phyloP scores from a whole-genome alignment of 305 asterid species.

The Fraxinus albicans region DNA sequence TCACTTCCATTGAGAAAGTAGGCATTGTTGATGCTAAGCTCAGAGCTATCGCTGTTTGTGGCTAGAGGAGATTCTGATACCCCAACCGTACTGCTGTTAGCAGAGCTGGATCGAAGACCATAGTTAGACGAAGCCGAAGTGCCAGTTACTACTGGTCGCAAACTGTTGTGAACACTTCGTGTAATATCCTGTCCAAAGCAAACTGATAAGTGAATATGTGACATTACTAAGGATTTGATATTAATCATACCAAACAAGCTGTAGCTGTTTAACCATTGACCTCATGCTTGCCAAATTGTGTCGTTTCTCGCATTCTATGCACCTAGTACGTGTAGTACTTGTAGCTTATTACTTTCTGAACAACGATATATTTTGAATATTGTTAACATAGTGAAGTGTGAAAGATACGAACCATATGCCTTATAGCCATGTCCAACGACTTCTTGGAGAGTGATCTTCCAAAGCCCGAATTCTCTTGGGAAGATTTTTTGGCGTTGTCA shows the following conservation, averaged over 20 bases:
- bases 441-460: conserved; percentile 80
- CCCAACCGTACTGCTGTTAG: conserved; percentile 18
- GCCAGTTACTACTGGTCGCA: conserved; percentile 27
- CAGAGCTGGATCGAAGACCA: conserved; percentile 26
- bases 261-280: not conserved
- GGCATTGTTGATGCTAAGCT: conserved; percentile 35
- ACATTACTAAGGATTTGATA: not conserved
- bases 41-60: conserved; percentile 47
- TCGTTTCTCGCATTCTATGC: not conserved
- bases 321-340: not conserved
- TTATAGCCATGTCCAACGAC: conserved; percentile 86
- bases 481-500: conserved; percentile 30
- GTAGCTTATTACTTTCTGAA: not conserved
- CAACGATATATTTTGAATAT: not conserved
- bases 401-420: conserved; percentile 69
- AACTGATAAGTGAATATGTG: not conserved
- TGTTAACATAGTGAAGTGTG: not conserved
- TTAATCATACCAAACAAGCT: not conserved
- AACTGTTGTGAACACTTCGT: conserved; percentile 30
- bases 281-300: not conserved
- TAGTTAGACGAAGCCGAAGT: conserved; percentile 5
- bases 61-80: conserved; percentile 30
- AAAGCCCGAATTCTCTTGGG: conserved; percentile 47
- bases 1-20: not conserved
- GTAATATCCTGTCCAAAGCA: conserved; percentile 57